Percentiles rank a stretch among this genome's conserved stretches.
phyloP scores from a whole-genome alignment of 2,329 filamentous ascomycete species.

The Ascocoryne sarcoides region DNA sequence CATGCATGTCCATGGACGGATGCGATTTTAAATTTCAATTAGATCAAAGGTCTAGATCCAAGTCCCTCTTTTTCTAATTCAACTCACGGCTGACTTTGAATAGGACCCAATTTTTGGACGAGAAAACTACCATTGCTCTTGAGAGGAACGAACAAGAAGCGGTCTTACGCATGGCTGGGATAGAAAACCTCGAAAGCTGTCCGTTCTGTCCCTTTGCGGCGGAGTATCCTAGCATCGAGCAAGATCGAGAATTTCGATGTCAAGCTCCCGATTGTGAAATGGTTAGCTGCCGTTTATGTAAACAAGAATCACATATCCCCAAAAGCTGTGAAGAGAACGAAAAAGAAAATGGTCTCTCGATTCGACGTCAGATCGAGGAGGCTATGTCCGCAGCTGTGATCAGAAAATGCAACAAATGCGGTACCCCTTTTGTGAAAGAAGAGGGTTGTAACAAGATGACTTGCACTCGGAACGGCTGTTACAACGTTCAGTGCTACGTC shows the following conservation, averaged over 20 bases:
- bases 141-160: conserved; percentile 64
- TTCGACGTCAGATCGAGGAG: conserved; percentile 66
- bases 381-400: conserved; percentile 76
- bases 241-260: conserved; percentile 68
- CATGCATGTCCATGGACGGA: conserved; percentile 61
- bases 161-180: conserved; percentile 56
- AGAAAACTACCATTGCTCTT: conserved; percentile 50
- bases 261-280: conserved; percentile 54
- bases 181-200: conserved; percentile 66
- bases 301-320: conserved; percentile 60
- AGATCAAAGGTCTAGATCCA: conserved; percentile 44
- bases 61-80: too few species aligned
- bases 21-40: conserved; percentile 55
- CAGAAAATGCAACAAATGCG: conserved; percentile 61
- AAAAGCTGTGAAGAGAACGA: conserved; percentile 60
- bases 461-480: conserved; percentile 49
- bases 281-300: conserved; percentile 61
- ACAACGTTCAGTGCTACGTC: conserved; percentile 55
- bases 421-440: conserved; percentile 63
- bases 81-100: conserved; percentile 10
- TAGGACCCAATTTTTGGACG: conserved; percentile 36
- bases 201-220: conserved; percentile 78
- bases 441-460: conserved; percentile 77
- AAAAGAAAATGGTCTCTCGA: conserved; percentile 48
- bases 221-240: conserved; percentile 57